phyloP scores from a whole-genome alignment of 2,329 filamentous ascomycete species.

The Cytospora mali region DNA sequence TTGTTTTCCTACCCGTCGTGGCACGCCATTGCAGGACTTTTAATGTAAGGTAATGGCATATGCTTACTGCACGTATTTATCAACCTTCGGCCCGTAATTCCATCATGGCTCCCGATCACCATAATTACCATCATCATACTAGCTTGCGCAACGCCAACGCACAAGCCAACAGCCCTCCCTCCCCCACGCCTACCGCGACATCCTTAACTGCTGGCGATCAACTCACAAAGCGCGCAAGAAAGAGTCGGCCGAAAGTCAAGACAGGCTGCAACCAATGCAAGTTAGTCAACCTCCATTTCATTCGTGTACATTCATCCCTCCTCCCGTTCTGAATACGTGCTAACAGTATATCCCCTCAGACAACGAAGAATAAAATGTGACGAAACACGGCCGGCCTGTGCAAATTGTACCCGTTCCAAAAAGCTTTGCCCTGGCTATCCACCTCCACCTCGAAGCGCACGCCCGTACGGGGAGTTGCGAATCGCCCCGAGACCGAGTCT shows the following conservation, averaged over 20 bases:
- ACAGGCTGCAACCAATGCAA: constrained; percentile 71
- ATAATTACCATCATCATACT: constrained; percentile 2
- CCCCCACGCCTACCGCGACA: constrained; percentile 17
- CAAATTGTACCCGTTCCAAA: constrained; percentile 61
- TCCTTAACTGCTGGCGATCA: constrained; percentile 27
- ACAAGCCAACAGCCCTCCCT: constrained; percentile 4
- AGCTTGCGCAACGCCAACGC: constrained; percentile 8
- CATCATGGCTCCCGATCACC: constrained; percentile 22
- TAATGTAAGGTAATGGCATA: constrained; percentile 27
- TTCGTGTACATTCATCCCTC: background rate
- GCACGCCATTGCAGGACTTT: constrained; percentile 9
- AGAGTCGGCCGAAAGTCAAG: constrained; percentile 65
- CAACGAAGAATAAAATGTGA: constrained; percentile 68
- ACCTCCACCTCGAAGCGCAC: constrained; percentile 53
- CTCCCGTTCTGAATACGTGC: constrained; percentile 24
- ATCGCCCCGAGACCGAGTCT: constrained; percentile 51
- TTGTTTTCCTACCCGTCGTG: background rate
- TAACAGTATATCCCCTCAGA: constrained; percentile 41
- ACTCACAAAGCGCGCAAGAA: constrained; percentile 47
- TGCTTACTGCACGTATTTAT: constrained; percentile 6
- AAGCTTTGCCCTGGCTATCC: constrained; percentile 64
- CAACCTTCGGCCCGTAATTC: background rate
- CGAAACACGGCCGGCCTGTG: constrained; percentile 62
- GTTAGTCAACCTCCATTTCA: constrained; percentile 46
- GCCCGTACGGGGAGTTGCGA: constrained; percentile 49